A percentile compares a stretch with the other conserved stretches of the same genome.
Evolutionary conservation across 257 asterid species (phyloP).

Genomic region (Ophiorrhiza pumila): DNA sequence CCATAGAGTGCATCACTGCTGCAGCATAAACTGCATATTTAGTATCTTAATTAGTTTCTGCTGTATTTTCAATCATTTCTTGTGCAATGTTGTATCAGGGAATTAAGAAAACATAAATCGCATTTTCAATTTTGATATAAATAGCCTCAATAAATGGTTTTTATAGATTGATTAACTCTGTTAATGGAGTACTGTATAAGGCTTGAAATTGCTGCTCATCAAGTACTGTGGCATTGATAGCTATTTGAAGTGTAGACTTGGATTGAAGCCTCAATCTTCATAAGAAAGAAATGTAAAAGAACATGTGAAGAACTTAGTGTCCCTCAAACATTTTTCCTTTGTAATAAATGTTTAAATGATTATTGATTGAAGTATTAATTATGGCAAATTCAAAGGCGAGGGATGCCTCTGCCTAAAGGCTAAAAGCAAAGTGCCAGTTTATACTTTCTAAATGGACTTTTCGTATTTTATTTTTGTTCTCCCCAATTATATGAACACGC

Average conservation of each 20-base stretch:
- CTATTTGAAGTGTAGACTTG: not conserved
- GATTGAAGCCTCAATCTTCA: not conserved
- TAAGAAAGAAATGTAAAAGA: not conserved
- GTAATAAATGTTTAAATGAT: no score
- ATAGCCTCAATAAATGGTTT: not conserved
- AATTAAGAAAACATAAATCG: not conserved
- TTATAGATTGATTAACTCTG: not conserved
- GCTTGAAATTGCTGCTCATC: not conserved
- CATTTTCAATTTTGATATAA: not conserved
- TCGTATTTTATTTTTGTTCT: no score
- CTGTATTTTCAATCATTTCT: not conserved
- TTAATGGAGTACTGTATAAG: not conserved
- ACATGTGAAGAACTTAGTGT: not conserved
- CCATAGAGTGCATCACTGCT: conserved; percentile 87
- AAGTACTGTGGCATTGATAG: not conserved
- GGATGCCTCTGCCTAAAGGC: no score
- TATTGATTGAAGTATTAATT: no score
- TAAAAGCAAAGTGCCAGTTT: no score
- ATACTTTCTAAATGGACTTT: no score
- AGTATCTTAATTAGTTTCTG: not conserved
- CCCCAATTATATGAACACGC: no score
- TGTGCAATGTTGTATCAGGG: not conserved
- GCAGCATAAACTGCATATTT: conserved; percentile 50
- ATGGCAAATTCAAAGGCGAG: no score
- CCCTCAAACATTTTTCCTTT: not conserved